Evolutionary conservation across 495 filamentous ascomycete genomes (phyloP), one percentile per base, ranked within the genome.

Genomic region (Talaromyces wortmannii): DNA sequence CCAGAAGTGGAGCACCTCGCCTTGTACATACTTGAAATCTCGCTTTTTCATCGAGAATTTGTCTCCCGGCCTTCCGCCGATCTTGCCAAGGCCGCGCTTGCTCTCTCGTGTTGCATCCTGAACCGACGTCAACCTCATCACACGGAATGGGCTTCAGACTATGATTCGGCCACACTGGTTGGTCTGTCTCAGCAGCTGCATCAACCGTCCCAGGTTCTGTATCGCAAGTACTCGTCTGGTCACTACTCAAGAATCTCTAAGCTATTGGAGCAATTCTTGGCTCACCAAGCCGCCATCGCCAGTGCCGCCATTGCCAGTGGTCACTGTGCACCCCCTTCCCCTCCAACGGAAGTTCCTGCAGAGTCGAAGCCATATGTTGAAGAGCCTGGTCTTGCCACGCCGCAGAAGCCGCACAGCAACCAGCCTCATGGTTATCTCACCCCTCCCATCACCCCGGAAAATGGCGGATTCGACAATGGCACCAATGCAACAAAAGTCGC

Each of bases 361-460:
- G 85, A 85, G 64, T 70, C 81, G n/a, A 81, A 82, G 57, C 65
- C 78, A 30, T 78, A 74, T 56, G 68, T 61, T 42, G 69, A 63
- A 59, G 79, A 78, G 57, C 74, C 75, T 57, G 77, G 73, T 59
- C 84, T 80, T 65, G 87, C 81, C 59, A 97, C 94, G 7, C 95
- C 94, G 18, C 87, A 92, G 65, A 98, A 98, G 77, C 79, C 80
- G 12, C 76, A 81, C 49, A 78, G 81, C 31, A 78, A 81, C 53
- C 77, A 87, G 55, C 82, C 84, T 12, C 82, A 91, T 63, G 95
- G 92, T 18, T 92, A 92, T 66, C 82, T 94, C 55, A 97, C 94
- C 18, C 94, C 94, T 16, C 94, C 94, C 3, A 96, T 97, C 64
- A 97, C 95, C 0, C 94, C 94, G n/a, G 91, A 95, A 60, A 85